These are phyloP conservation scores for Kodamaea laetipori DNA, from an alignment of 805 yeast species.

Conservation along the genomic window DNA sequence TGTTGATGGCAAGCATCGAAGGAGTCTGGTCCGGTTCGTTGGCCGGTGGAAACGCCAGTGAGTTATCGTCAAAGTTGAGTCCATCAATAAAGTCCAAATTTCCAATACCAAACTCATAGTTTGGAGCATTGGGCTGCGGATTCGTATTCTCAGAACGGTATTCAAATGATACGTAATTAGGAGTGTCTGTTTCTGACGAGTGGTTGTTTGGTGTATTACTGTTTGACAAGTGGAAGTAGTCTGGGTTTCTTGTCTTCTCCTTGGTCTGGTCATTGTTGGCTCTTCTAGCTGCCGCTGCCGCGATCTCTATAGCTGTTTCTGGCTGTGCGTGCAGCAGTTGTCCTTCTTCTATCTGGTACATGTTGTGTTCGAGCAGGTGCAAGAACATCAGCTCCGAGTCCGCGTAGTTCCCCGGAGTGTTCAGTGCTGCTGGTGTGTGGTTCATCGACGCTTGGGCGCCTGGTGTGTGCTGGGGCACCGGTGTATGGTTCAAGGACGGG, in stretches of 20 bases:
- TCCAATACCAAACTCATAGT: constrained; percentile 28
- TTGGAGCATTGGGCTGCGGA: not conserved
- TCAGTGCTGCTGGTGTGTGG: constrained; percentile 2
- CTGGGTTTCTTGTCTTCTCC: constrained; percentile 6
- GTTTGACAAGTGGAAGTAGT: constrained; percentile 11
- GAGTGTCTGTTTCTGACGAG: constrained; percentile 6
- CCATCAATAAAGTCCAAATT: constrained; percentile 26
- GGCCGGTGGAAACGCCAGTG: constrained; percentile 33
- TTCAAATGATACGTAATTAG: constrained; percentile 5
- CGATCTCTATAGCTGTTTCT: constrained; percentile 8
- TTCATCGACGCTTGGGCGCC: not conserved
- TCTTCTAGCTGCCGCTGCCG: constrained; percentile 12
- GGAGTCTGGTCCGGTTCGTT: constrained; percentile 26
- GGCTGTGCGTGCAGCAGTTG: too few relatives aligned
- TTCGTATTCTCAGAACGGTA: not conserved
- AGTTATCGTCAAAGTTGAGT: constrained; percentile 16
- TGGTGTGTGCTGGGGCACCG: constrained; percentile 1
- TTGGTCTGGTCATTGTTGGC: constrained; percentile 10
- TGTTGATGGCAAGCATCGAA: constrained; percentile 24
- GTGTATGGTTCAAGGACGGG: not conserved
- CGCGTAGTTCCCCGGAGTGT: constrained; percentile 5
- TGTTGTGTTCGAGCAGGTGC: constrained; percentile 32
- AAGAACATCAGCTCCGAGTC: constrained; percentile 26
- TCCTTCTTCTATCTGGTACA: constrained; percentile 18
- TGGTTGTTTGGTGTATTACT: constrained; percentile 12